phyloP scores from a whole-genome alignment of 495 filamentous ascomycete species.

The Aspergillus baeticus region DNA sequence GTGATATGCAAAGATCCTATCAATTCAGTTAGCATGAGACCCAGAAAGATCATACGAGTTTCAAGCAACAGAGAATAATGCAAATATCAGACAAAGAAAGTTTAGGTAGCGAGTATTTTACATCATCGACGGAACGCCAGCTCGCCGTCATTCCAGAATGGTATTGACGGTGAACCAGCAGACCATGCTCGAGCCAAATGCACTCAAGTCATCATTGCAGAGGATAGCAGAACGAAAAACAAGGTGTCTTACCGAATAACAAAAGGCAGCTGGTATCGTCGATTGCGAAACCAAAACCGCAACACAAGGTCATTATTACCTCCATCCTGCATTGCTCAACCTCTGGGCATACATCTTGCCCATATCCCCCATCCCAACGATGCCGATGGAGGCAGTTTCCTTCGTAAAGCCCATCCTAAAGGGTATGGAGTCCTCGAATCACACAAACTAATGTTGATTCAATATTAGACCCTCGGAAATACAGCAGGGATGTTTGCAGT shows the following conservation, averaged over 20 bases:
- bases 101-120: slow-evolving; percentile 96
- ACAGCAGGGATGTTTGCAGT: neutral
- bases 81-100: slow-evolving; percentile 74
- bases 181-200: slow-evolving; percentile 99
- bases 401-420: slow-evolving; percentile 46
- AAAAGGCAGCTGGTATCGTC: neutral
- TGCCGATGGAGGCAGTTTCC: slow-evolving; percentile 73
- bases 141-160: slow-evolving; percentile 52
- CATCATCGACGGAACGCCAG: slow-evolving; percentile 75
- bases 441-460: neutral
- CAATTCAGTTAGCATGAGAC: slow-evolving; percentile 14
- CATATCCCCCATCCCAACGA: slow-evolving; percentile 99
- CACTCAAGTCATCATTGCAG: slow-evolving; percentile 97
- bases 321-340: slow-evolving; percentile 90
- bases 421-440: slow-evolving; percentile 3
- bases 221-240: slow-evolving; percentile 19
- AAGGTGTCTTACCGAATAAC: slow-evolving; percentile 3
- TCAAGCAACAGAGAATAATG: slow-evolving; percentile 1
- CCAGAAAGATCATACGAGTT: neutral
- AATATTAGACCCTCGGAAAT: neutral
- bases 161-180: slow-evolving; percentile 32
- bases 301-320: slow-evolving; percentile 57
- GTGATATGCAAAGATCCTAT: slow-evolving; percentile 9
- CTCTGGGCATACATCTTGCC: slow-evolving; percentile 96
- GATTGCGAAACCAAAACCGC: slow-evolving; percentile 9